Base-by-base conservation (phyloP, 768 basidiomycete species). In the Mycena kentingensis region DNA sequence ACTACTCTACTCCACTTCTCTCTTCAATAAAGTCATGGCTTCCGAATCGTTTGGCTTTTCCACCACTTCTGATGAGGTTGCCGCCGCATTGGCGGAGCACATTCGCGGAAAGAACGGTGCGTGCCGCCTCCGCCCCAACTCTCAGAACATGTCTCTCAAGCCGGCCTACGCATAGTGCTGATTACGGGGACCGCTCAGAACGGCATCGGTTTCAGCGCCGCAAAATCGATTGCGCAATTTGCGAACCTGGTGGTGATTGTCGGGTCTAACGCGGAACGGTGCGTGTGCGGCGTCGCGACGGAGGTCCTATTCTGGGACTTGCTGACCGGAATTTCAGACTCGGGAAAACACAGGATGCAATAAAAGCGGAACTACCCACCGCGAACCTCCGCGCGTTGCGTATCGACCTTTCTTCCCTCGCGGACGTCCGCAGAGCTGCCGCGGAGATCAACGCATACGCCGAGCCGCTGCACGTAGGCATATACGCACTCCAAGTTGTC, bases 181-280 rank as follows among this genome's bases (percentile, higher is more conserved):
- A 37, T 52, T 26, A 52, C 51, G 4, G 51, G 51, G 1, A 52
- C 51, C 5, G 44, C 51, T 11, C 11, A 44, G 24, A 27, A 38
- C 18, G 51, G 51, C 5, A 45, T 52, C n/a, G 51, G 51, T 10
- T 52, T 52, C 43, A 43, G 45, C 24, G 25, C 51, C 10, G 36
- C 47, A 7, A 36, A 38, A 3, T 32, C 22, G 4, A 27, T 51
- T 3, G 41, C 50, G 1, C 37, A 53, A 18, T n/a, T 41, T 21
- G 52, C 52, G 15, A 53, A 53, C 37, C 38, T 53, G 2, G 52
- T 53, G 1, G 32, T 54, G 4, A 49, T 54, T 2, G 44, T 46
- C 4, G 52, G 52, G 5, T 42, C 47, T 18, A 49, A 43, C 25
- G 19, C 18, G 3, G 46, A 54, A 11, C 32, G 52, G 46, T 54